A percentile compares a stretch with the other conserved stretches of the same genome.
Conservation (phyloP, 139 green algal genomes). For the Eudorina sp. region DNA sequence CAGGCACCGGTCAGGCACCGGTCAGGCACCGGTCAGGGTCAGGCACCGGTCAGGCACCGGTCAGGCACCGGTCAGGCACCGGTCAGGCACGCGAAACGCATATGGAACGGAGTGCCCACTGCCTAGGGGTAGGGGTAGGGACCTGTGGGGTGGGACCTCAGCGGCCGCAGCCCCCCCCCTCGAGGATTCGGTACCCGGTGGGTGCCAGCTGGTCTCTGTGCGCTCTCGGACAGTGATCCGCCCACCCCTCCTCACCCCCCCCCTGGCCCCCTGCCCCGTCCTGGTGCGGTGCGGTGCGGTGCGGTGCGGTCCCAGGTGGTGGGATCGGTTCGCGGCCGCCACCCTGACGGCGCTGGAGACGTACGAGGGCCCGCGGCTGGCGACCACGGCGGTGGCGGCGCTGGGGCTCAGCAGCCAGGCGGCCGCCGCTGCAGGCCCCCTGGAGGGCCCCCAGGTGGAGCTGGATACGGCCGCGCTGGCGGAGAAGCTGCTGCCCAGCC, state of each 20-base stretch:
- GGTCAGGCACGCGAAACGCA: too few relatives aligned
- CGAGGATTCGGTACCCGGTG: too few relatives aligned
- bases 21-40: too few relatives aligned
- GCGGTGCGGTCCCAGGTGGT: slow-evolving; percentile 6
- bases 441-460: neutral
- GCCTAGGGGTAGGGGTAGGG: too few relatives aligned
- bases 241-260: neutral
- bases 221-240: too few relatives aligned
- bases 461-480: neutral
- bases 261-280: neutral
- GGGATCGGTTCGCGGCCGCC: slow-evolving; percentile 18
- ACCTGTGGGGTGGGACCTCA: too few relatives aligned
- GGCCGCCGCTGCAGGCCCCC: neutral
- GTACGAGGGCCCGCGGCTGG: neutral
- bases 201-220: too few relatives aligned
- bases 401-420: slow-evolving; percentile 19
- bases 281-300: neutral
- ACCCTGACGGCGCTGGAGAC: neutral
- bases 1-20: too few relatives aligned
- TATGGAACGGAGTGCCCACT: too few relatives aligned
- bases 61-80: neutral
- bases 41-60: too few relatives aligned
- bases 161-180: too few relatives aligned
- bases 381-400: neutral
- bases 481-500: neutral